phyloP scores from a whole-genome alignment of 768 basidiomycete genomes.

The Dacryopinax spathularia region DNA sequence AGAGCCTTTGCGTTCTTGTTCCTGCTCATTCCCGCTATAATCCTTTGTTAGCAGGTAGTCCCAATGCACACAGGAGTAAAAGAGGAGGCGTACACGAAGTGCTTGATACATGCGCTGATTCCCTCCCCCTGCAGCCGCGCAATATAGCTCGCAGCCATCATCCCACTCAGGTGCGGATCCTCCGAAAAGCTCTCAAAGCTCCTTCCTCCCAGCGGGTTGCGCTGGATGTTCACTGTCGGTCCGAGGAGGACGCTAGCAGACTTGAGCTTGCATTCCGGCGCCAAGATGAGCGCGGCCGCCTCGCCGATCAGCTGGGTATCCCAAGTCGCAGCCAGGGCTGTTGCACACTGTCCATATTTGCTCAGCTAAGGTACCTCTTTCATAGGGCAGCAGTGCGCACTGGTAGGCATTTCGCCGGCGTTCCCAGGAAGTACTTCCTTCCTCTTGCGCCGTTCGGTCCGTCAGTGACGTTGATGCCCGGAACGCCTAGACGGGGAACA shows the following conservation, averaged over 20 bases:
- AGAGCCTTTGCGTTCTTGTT: constrained; percentile 42
- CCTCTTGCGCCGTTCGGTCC: constrained; percentile 67
- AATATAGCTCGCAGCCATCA: constrained; percentile 57
- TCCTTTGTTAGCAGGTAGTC: neutral
- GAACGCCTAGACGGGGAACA: constrained; percentile 52
- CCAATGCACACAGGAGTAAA: neutral
- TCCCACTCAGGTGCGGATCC: constrained; percentile 59
- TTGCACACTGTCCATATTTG: constrained; percentile 34
- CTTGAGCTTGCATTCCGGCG: constrained; percentile 54
- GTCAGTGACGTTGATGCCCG: constrained; percentile 58
- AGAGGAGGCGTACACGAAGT: constrained; percentile 49
- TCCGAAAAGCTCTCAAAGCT: constrained; percentile 70
- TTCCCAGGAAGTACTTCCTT: constrained; percentile 66
- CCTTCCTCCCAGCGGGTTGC: constrained; percentile 31
- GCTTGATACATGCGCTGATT: constrained; percentile 65
- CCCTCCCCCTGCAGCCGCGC: constrained; percentile 64
- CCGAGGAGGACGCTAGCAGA: constrained; percentile 57
- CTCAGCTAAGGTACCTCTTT: neutral
- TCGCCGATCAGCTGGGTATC: constrained; percentile 49
- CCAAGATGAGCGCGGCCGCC: constrained; percentile 50
- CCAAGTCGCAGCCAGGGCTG: constrained; percentile 63
- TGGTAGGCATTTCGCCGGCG: constrained; percentile 65
- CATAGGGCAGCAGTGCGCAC: constrained; percentile 24
- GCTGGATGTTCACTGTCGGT: constrained; percentile 75
- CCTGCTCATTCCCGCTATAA: constrained; percentile 61